Percentiles rank a stretch among this genome's conserved stretches.
These are phyloP conservation scores for Apiospora pterosperma DNA, from an alignment of 2,329 filamentous ascomycete genomes.

Conservation along the genomic window DNA sequence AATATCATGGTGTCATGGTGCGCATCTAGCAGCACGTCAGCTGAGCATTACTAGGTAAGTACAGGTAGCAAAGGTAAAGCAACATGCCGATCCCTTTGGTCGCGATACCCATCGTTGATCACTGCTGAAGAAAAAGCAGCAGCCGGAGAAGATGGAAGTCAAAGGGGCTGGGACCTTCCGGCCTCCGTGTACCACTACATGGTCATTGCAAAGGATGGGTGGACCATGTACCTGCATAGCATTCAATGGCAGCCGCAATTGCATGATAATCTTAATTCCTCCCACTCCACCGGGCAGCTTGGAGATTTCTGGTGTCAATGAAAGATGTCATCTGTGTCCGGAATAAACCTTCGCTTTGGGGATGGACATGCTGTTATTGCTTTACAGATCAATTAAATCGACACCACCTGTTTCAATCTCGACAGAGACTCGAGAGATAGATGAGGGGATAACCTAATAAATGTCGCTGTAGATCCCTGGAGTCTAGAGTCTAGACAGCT, in stretches of 20 bases:
- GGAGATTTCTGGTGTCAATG: background rate
- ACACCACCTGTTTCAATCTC: background rate
- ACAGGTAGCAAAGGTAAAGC: background rate
- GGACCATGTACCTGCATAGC: background rate
- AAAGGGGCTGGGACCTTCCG: background rate
- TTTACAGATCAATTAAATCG: too few relatives aligned
- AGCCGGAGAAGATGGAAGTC: background rate
- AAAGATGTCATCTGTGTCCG: background rate
- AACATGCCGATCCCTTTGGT: background rate
- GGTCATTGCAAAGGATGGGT: background rate
- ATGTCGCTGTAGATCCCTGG: background rate
- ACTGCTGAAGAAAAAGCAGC: background rate
- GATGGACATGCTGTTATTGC: too few relatives aligned
- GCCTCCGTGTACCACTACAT: background rate
- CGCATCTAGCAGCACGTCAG: background rate
- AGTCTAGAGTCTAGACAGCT: background rate
- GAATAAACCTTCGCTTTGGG: background rate
- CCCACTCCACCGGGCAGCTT: background rate
- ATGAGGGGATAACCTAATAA: background rate
- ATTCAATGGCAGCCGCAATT: background rate
- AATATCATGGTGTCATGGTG: background rate
- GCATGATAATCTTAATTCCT: background rate
- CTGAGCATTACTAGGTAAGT: background rate
- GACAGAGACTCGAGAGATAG: background rate
- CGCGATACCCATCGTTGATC: background rate